Base-by-base conservation (phyloP, 768 basidiomycete species). In the Sutorius australiensis region DNA sequence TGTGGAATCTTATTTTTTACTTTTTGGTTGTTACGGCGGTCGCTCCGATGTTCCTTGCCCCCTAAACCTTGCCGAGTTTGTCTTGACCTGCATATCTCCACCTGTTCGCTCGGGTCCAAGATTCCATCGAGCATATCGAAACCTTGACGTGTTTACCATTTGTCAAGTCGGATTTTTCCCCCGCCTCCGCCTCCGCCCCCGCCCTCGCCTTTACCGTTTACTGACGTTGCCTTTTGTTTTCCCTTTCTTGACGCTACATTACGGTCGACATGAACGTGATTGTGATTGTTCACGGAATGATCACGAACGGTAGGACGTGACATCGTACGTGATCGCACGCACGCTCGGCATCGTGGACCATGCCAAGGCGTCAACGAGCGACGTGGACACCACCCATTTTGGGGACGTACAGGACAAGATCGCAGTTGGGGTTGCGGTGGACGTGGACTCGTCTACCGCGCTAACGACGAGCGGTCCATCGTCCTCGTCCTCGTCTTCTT, bases 321-420 rank as follows among this genome's bases (percentile, higher is more conserved):
- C 82, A 3, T 88, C 90, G 17, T 92, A 92, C 61, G 81, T 84
- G 52, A 87, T 92, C 64, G 90, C 87, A 12, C 84, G 89, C 53
- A 91, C 88, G 6, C 77, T 92, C 46, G 89, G 89, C 32, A 78
- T 89, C 48, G 79, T 88, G 57, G 88, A 89, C 68, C 80, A 80
- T 54, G 82, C 84, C 47, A 85, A 84, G 65, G 86, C 87, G 0
- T 84, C 86, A 12, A 89, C 87, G 24, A 82, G 79, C 67, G 87
- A 86, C 59, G 67, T 42, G 2, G 42, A 52, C 21, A 38, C 38
- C 3, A n/a, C 2, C 27, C 27, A 12, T 10, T 14, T 37, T 14
- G 4, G 44, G n/a, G 46, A 27, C 6, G 21, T 19, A 6, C 49
- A 12, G n/a, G n/a, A 17, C 34, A 27, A 47, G 33, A 16, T 46